phyloP scores from a whole-genome alignment of 208 protist species.

The Leishmania gerbilli region DNA sequence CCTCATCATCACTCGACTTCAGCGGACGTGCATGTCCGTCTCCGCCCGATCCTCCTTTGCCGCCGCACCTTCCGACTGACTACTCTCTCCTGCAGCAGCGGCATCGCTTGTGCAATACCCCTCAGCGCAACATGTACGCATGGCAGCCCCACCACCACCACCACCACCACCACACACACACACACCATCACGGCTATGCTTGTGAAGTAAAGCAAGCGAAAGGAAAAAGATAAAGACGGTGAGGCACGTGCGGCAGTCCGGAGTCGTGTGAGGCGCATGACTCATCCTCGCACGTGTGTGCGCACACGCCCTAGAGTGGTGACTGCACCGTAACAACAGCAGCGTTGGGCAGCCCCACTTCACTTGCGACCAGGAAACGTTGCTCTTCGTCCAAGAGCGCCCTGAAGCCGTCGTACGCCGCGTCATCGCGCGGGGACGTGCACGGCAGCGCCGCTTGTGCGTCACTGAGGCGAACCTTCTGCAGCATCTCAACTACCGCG shows the following conservation, averaged over 20 bases:
- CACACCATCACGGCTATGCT: no score
- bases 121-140: no score
- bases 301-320: neutral
- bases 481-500: constrained; percentile 19
- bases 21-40: no score
- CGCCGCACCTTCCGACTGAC: no score
- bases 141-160: no score
- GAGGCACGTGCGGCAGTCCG: neutral
- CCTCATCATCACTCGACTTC: no score
- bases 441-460: neutral
- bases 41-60: no score
- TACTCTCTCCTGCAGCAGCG: no score
- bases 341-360: neutral
- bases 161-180: no score
- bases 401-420: neutral
- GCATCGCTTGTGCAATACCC: no score
- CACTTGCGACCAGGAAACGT: neutral
- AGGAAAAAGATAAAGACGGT: neutral
- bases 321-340: neutral
- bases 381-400: neutral
- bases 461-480: neutral
- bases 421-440: neutral
- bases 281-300: neutral
- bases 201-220: no score
- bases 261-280: neutral